phyloP scores from a whole-genome alignment of 1,139 yeast genomes.

The Suhomyces coccinellae region DNA sequence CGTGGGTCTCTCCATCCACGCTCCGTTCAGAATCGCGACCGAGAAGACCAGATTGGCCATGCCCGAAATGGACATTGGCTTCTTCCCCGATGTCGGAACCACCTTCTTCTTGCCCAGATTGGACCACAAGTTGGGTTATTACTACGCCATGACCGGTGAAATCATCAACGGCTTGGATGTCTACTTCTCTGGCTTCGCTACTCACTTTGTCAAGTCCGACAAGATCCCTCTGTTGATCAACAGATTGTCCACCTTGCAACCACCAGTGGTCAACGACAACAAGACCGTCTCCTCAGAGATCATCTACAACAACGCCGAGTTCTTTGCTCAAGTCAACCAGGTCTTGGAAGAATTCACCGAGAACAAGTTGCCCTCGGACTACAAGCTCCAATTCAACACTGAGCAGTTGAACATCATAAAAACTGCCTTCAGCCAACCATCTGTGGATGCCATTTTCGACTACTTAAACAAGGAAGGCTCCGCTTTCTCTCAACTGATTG shows the following conservation, averaged over 20 bases:
- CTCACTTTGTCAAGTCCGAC: conserved; percentile 78
- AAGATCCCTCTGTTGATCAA: conserved; percentile 60
- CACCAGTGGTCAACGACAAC: conserved; percentile 36
- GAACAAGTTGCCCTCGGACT: conserved; percentile 64
- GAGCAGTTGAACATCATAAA: conserved; percentile 67
- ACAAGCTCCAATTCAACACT: conserved; percentile 57
- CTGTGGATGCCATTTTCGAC: conserved; percentile 62
- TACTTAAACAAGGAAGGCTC: conserved; percentile 58
- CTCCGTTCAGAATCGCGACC: conserved; percentile 92
- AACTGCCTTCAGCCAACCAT: conserved; percentile 57
- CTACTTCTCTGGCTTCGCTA: conserved; percentile 80
- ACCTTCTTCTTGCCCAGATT: conserved; percentile 84
- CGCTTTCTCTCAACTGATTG: conserved; percentile 65
- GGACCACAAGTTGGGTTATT: conserved; percentile 81
- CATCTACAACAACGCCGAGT: conserved; percentile 35
- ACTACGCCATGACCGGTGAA: conserved; percentile 84
- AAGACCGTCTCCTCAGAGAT: conserved; percentile 26
- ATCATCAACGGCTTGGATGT: conserved; percentile 76
- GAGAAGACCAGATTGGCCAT: conserved; percentile 89
- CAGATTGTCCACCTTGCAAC: conserved; percentile 61
- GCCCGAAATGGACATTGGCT: conserved; percentile 98
- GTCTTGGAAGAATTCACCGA: conserved; percentile 76
- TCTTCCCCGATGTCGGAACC: conserved; percentile 95
- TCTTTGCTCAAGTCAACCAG: conserved; percentile 61
- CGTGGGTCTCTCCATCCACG: conserved; percentile 87